These are phyloP conservation scores for Globisporangium nunn DNA, from an alignment of 352 stramenopile genomes.

Conservation along the genomic window DNA sequence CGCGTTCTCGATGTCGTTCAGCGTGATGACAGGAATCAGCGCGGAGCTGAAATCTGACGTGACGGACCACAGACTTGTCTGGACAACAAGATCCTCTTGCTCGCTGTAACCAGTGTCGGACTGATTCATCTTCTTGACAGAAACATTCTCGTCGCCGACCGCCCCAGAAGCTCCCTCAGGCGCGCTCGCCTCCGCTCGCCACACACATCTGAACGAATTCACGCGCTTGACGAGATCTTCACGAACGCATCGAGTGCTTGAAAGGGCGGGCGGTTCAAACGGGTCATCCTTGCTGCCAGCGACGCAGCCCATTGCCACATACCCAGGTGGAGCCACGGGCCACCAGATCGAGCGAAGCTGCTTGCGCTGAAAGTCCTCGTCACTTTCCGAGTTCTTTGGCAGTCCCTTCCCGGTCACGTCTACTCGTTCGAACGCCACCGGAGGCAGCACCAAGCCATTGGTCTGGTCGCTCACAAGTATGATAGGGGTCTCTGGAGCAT, in stretches of 20 bases:
- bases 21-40: slow-evolving; percentile 60
- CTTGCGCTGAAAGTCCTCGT: slow-evolving; percentile 76
- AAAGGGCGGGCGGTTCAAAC: slow-evolving; percentile 56
- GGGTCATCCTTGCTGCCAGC: slow-evolving; percentile 75
- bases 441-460: slow-evolving; percentile 42
- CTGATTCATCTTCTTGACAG: slow-evolving; percentile 31
- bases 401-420: slow-evolving; percentile 80
- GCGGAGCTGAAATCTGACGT: slow-evolving; percentile 46
- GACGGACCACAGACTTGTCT: slow-evolving; percentile 68
- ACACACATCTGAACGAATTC: slow-evolving; percentile 56
- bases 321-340: slow-evolving; percentile 70
- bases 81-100: slow-evolving; percentile 44
- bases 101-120: slow-evolving; percentile 18
- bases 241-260: slow-evolving; percentile 54
- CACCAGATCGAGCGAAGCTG: slow-evolving; percentile 80
- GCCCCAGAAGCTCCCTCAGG: background rate
- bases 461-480: slow-evolving; percentile 54
- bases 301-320: slow-evolving; percentile 68
- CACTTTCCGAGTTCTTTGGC: slow-evolving; percentile 64
- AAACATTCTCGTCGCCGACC: slow-evolving; percentile 9
- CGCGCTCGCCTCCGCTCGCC: slow-evolving; percentile 32
- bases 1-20: slow-evolving; percentile 30
- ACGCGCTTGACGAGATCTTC: slow-evolving; percentile 70
- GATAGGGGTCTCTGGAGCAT: slow-evolving; percentile 45
- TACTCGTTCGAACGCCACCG: slow-evolving; percentile 71